Base-by-base conservation (phyloP, 331 rosid species). In the Malus hybrid region DNA sequence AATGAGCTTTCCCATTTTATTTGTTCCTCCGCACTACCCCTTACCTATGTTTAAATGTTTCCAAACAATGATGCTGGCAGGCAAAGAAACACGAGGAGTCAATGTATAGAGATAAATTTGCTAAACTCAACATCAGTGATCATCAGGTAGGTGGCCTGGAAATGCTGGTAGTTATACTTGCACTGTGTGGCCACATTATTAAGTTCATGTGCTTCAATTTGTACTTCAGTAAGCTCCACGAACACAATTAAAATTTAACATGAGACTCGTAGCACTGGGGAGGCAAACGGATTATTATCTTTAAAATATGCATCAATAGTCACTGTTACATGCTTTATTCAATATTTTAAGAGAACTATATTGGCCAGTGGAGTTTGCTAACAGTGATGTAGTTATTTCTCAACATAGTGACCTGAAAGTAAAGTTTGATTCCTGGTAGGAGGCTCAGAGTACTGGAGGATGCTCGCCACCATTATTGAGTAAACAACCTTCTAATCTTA, bases 371-470 rank as follows among this genome's bases (percentile, higher is more conserved):
- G 77, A 73, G 82, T 81, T 83, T 74, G 19, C 42, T 22, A 39
- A 32, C 24, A 54, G 33, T 54, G 73, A 59, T 62, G 70, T 81
- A 24, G 73, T 71, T 78, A 77, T 79, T 83, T 73, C 74, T 79
- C 79, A 70, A 72, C 69, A 56, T 67, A 67, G 74, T 83, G 80
- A 86, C 39, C 67, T 83, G 69, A 88, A 42, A 76, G 73, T 81
- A 48, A 86, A 70, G 67, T 87, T 88, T 91, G 81, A 78, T 86
- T 87, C 78, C 67, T 81, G 83, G 80, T 78, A 90, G 97, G 96
- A 82, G 83, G 88, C 87, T 71, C 90, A 81, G 82, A 90, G 84
- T 81, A 76, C 82, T 2, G 90, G 91, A 55, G 84, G 88, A 48
- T 73, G 81, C 81, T 44, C 82, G 12, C 80, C 94, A 67, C 83